Percentiles rank a stretch among this genome's conserved stretches.
These are phyloP conservation scores for Actinomucor elegans DNA, from an alignment of 371 early-diverging fungal species.

Conservation along the genomic window DNA sequence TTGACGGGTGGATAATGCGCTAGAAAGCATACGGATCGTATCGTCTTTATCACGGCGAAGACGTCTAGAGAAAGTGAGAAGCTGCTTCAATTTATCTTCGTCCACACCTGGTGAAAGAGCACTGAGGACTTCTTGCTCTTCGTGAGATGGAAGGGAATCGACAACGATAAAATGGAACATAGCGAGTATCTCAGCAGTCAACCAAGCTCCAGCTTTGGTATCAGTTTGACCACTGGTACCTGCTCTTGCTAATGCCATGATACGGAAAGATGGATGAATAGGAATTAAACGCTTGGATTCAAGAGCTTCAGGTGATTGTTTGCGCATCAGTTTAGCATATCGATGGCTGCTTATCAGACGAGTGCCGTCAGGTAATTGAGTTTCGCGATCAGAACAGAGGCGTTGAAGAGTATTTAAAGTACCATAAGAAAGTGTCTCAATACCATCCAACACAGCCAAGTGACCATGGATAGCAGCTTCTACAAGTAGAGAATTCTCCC, in stretches of 20 bases:
- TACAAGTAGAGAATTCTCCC: conserved; percentile 74
- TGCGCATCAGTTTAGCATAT: conserved; percentile 58
- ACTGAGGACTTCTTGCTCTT: conserved; percentile 63
- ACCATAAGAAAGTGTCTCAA: conserved; percentile 74
- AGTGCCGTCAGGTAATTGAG: conserved; percentile 73
- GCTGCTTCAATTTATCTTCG: conserved; percentile 49
- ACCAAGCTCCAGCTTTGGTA: conserved; percentile 63
- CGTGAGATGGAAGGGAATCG: conserved; percentile 60
- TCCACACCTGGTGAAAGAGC: conserved; percentile 68
- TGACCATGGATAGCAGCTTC: conserved; percentile 76
- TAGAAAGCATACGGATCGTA: conserved; percentile 60
- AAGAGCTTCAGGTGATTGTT: conserved; percentile 46
- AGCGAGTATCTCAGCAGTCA: conserved; percentile 69
- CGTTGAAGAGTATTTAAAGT: conserved; percentile 72
- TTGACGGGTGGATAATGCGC: conserved; percentile 73
- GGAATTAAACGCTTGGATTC: conserved; percentile 53
- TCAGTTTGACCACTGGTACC: conserved; percentile 46
- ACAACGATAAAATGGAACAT: conserved; percentile 79
- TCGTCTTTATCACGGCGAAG: conserved; percentile 71
- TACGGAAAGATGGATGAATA: conserved; percentile 77
- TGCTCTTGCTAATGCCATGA: conserved; percentile 72
- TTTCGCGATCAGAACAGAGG: conserved; percentile 71
- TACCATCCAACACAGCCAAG: conserved; percentile 75
- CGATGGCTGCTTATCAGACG: conserved; percentile 59
- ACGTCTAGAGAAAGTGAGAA: conserved; percentile 65